phyloP scores from a whole-genome alignment of 805 yeast species.

The Ogataea wickerhamii region DNA sequence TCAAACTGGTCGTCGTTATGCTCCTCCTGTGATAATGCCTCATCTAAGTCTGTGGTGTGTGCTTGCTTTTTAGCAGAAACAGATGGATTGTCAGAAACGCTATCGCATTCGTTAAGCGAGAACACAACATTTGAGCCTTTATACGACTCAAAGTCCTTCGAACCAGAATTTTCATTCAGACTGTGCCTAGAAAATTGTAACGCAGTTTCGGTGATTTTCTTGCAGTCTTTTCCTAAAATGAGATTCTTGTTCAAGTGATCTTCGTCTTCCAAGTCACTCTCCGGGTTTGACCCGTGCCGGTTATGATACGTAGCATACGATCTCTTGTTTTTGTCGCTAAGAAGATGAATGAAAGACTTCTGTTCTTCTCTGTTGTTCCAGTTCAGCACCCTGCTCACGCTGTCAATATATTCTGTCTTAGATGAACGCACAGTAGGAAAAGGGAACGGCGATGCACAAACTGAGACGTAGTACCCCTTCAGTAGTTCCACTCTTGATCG shows the following conservation, averaged over 20 bases:
- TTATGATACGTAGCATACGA: constrained; percentile 33
- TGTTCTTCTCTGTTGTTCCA: constrained; percentile 94
- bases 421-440: constrained; percentile 87
- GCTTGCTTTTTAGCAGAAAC: background rate
- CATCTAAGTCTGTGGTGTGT: background rate
- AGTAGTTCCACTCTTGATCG: constrained; percentile 75
- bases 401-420: constrained; percentile 74
- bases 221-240: background rate
- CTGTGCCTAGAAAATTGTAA: background rate
- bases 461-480: constrained; percentile 81
- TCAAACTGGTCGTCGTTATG: constrained; percentile 25
- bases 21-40: background rate
- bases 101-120: constrained; percentile 4
- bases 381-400: constrained; percentile 79
- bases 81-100: background rate
- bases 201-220: background rate
- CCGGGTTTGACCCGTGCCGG: constrained; percentile 15
- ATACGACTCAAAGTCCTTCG: background rate
- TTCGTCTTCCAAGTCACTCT: constrained; percentile 23
- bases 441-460: constrained; percentile 84
- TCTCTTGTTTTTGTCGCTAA: constrained; percentile 54
- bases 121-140: constrained; percentile 3
- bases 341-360: constrained; percentile 65
- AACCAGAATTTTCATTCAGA: background rate
- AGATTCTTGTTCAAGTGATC: constrained; percentile 16